Percentiles rank a stretch among this genome's conserved stretches.
Conservation (phyloP, 2,329 filamentous ascomycete genomes). For the Pseudopithomyces maydicus region DNA sequence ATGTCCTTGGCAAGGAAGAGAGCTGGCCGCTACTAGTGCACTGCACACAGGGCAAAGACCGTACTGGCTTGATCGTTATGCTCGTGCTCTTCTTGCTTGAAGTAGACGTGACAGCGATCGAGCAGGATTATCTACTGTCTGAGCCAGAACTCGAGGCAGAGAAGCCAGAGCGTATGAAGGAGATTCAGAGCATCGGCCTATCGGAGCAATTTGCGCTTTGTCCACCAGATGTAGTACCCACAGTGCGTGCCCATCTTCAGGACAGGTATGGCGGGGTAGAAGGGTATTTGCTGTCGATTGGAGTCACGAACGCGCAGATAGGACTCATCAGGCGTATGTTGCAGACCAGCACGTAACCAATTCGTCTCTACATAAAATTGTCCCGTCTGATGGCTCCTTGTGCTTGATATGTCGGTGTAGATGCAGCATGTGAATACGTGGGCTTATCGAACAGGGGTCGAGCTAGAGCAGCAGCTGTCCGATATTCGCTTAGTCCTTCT, state of each 20-base stretch:
- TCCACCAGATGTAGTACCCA: slow-evolving; percentile 65
- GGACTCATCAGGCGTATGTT: slow-evolving; percentile 41
- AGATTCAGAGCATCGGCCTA: slow-evolving; percentile 73
- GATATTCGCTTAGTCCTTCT: slow-evolving; percentile 27
- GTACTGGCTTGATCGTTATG: slow-evolving; percentile 74
- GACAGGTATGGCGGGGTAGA: slow-evolving; percentile 68
- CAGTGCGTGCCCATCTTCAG: slow-evolving; percentile 63
- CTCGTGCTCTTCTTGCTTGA: slow-evolving; percentile 69
- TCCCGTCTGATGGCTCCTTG: background rate
- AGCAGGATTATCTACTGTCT: slow-evolving; percentile 74
- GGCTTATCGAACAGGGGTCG: background rate
- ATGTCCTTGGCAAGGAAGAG: slow-evolving; percentile 52
- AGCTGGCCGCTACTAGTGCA: slow-evolving; percentile 73
- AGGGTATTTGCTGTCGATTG: slow-evolving; percentile 68
- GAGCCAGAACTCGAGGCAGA: slow-evolving; percentile 65
- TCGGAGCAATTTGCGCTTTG: slow-evolving; percentile 71
- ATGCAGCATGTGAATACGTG: slow-evolving; percentile 1
- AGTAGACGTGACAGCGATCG: slow-evolving; percentile 64
- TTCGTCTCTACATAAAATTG: background rate
- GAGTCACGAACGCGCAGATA: slow-evolving; percentile 49
- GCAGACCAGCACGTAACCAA: slow-evolving; percentile 21
- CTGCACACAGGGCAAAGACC: slow-evolving; percentile 89
- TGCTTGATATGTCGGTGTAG: background rate
- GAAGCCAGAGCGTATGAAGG: slow-evolving; percentile 65
- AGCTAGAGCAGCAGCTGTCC: slow-evolving; percentile 21